Percentiles rank a stretch among this genome's conserved stretches.
phyloP scores from a whole-genome alignment of 2,329 filamentous ascomycete species.

The Pseudogymnoascus sp. region DNA sequence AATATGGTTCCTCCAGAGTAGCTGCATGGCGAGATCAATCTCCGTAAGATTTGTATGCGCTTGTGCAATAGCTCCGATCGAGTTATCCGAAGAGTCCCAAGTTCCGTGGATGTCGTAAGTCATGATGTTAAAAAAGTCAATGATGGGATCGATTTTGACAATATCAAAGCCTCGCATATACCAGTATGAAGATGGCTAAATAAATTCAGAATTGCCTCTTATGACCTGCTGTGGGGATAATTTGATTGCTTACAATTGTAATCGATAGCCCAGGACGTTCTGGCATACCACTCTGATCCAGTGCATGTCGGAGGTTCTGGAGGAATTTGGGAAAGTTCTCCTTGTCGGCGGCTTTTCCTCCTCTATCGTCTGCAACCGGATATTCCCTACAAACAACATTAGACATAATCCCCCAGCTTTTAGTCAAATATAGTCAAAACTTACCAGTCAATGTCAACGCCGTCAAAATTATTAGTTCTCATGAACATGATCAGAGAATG shows the following conservation, averaged over 20 bases:
- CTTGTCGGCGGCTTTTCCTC: constrained; percentile 31
- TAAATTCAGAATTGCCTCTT: constrained; percentile 1
- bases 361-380: constrained; percentile 31
- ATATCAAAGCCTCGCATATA: constrained; percentile 27
- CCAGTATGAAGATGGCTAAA: constrained; percentile 21
- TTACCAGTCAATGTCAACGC: constrained; percentile 38
- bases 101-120: constrained; percentile 28
- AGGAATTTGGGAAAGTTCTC: constrained; percentile 27
- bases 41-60: constrained; percentile 41
- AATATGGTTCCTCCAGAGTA: constrained; percentile 40
- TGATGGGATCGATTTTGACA: constrained; percentile 14
- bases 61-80: constrained; percentile 29
- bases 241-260: background rate
- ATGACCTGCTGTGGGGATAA: background rate
- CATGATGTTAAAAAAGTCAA: constrained; percentile 27
- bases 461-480: constrained; percentile 34
- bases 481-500: constrained; percentile 33
- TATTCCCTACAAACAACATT: constrained; percentile 21
- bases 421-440: no score
- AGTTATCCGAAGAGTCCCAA: constrained; percentile 32
- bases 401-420: background rate
- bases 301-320: constrained; percentile 3
- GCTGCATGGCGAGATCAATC: constrained; percentile 34
- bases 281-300: background rate
- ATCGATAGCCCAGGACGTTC: background rate